Percentiles rank a stretch among this genome's conserved stretches.
Evolutionary conservation across 2,329 filamentous ascomycete genomes (phyloP).

Genomic region (Microsporum ferrugineum): DNA sequence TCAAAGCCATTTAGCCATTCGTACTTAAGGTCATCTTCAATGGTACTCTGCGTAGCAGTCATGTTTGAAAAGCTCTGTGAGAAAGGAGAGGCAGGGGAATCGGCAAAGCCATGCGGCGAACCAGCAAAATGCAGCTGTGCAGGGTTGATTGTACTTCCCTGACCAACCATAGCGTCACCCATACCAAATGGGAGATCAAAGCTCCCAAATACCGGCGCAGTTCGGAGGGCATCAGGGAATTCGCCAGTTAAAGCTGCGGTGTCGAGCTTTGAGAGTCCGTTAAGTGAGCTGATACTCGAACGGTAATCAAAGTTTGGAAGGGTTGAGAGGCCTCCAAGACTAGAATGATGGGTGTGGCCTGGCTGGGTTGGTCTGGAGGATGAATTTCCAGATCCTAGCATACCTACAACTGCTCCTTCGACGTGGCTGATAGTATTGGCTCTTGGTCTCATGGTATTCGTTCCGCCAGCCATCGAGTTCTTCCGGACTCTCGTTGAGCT

Average conservation of each 20-base stretch:
- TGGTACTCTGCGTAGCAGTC: slow-evolving; percentile 44
- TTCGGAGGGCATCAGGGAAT: slow-evolving; percentile 57
- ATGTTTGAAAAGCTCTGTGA: slow-evolving; percentile 33
- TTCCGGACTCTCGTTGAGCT: slow-evolving; percentile 66
- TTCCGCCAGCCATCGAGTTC: slow-evolving; percentile 64
- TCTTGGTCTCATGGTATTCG: slow-evolving; percentile 63
- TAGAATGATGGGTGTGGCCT: slow-evolving; percentile 60
- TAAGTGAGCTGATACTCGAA: slow-evolving; percentile 43
- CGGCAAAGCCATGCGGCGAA: slow-evolving; percentile 48
- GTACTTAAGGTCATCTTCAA: slow-evolving; percentile 61
- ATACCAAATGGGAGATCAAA: slow-evolving; percentile 58
- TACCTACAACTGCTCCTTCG: slow-evolving; percentile 62
- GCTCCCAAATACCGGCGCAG: slow-evolving; percentile 62
- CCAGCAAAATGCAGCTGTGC: slow-evolving; percentile 48
- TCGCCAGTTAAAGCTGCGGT: slow-evolving; percentile 62
- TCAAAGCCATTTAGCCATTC: slow-evolving; percentile 81
- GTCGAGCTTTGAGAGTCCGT: slow-evolving; percentile 70
- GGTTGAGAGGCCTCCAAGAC: slow-evolving; percentile 54
- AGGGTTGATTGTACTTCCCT: slow-evolving; percentile 50
- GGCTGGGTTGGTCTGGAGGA: slow-evolving; percentile 21
- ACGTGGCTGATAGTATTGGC: slow-evolving; percentile 96
- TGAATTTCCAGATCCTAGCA: slow-evolving; percentile 32
- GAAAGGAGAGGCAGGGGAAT: slow-evolving; percentile 33
- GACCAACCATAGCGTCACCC: slow-evolving; percentile 57
- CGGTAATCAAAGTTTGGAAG: slow-evolving; percentile 41